Evolutionary conservation across 345 rosid species (phyloP), one percentile per base, ranked within the genome.

Genomic region (Draba incana): DNA sequence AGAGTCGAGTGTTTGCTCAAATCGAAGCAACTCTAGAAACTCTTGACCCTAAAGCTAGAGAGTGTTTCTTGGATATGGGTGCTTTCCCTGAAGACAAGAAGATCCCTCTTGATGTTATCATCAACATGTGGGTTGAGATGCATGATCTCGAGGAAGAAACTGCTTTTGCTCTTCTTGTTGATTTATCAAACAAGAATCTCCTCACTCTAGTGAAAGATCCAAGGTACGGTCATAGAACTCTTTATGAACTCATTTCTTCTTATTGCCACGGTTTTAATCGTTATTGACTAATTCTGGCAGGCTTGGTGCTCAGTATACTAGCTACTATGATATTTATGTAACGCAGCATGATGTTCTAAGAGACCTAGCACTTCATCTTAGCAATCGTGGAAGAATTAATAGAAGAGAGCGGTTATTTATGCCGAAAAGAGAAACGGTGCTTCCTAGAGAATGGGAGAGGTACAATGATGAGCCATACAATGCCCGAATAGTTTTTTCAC

Each of bases 41-140:
- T 67, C 85, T 90, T 71, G 69, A 77, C 10, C 74, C 35, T 31
- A 90, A 81, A 76, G 86, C 85, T 6, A 76, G 58, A 66, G 94
- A 88, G 24, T 90, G 96, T 76, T 88, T 90, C 88, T 55, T 89
- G 83, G 99, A 86, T 64, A 31, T 94, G 78, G 96, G 93, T 33
- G 80, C 95, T 39, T 91, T 94, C 74, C 96, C 98, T 28, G 99
- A 94, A 85, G 98, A 89, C 82, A 86, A 73, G 77, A 91, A 82
- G 78, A 91, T 94, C 58, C 93, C 99, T 58, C 84, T 87, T 27
- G 93, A 86, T 77, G 89, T 83, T 46, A 87, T 93, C 64, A 86
- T 88, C 72, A 90, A 76, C 63, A 86, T 87, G 86, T 93, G 97
- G 92, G 83, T 80, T 2, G 97, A 87, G 79, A 42, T 81, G 4